Conservation (phyloP, 495 filamentous ascomycete species). For the Immersiella caudata region DNA sequence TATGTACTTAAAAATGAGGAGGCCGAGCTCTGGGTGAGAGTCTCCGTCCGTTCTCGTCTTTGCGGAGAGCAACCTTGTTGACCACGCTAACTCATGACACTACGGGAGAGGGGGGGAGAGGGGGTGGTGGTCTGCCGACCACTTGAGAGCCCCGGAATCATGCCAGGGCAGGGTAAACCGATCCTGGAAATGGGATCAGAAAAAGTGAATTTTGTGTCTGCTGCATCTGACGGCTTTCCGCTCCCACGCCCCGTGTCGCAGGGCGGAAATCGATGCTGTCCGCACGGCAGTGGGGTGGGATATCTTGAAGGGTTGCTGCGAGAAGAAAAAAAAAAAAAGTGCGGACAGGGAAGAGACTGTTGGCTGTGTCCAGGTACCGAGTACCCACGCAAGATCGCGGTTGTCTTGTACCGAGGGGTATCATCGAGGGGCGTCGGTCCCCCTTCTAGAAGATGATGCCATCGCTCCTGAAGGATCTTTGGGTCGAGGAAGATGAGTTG, state of each 20-base stretch:
- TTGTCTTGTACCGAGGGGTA: neutral
- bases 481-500: neutral
- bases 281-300: slow-evolving; percentile 18
- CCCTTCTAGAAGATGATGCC: neutral
- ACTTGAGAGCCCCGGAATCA: neutral
- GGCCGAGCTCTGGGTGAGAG: neutral
- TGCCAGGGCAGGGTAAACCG: slow-evolving; percentile 14
- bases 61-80: slow-evolving; percentile 10
- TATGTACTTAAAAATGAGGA: neutral
- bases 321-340: neutral
- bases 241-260: neutral
- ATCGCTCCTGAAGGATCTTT: neutral
- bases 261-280: slow-evolving; percentile 1
- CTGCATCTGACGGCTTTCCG: slow-evolving; percentile 6
- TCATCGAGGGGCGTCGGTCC: neutral
- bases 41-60: neutral
- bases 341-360: slow-evolving; percentile 5
- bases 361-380: neutral
- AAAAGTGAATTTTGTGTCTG: neutral
- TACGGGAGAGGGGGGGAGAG: neutral
- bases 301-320: neutral
- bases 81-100: neutral
- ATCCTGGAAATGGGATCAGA: slow-evolving; percentile 14
- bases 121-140: neutral
- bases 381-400: neutral